Evolutionary conservation across 208 protist species (phyloP), one percentile per base, ranked within the genome.

Genomic region (Leishmania guyanensis): DNA sequence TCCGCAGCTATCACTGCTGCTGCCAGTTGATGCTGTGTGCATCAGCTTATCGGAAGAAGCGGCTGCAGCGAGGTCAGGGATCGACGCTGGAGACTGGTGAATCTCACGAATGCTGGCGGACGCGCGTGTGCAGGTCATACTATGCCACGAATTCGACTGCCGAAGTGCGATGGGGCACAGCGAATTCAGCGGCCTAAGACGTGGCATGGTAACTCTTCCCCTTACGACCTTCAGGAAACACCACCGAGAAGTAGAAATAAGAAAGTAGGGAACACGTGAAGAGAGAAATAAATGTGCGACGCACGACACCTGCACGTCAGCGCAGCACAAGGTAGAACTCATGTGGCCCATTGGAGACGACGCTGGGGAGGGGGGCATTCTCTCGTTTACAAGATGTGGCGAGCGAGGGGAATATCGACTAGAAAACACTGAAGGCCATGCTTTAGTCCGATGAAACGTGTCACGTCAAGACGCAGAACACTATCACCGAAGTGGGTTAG

Each of bases 201-300:
- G 69, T 22, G 10, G 26, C 69, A 73, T 73, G 36, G 33, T 16
- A 33, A 22, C 14, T 53, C 46, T 54, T 26, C 26, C n/a, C 46
- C 43, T 46, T 46, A 6, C 43, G 43, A 46, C 43, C 9, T 33
- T 65, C 60, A 65, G 26, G 5, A 65, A 10, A 2, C 8, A 29
- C 26, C 8, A 26, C 16, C 22, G 29, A 65, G 22, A 10, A 14
- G 29, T 14, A n/a, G 60, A 9, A 22, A 70, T 33, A 29, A 10
- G 60, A 65, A n/a, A 17, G 20, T 36, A 26, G 6, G 60, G 16
- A 65, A 65, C 26, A n/a, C 29, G 20, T 46, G 43, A 46, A 46
- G 43, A 46, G 22, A 84, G n/a, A 71, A 90, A 43, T 10, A 87
- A 36, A 53, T 62, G 16, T 8, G 85, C 5, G 43, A 46, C 10